Evolutionary conservation across 2,329 filamentous ascomycete species (phyloP).

Genomic region (Colletotrichum plurivorum): DNA sequence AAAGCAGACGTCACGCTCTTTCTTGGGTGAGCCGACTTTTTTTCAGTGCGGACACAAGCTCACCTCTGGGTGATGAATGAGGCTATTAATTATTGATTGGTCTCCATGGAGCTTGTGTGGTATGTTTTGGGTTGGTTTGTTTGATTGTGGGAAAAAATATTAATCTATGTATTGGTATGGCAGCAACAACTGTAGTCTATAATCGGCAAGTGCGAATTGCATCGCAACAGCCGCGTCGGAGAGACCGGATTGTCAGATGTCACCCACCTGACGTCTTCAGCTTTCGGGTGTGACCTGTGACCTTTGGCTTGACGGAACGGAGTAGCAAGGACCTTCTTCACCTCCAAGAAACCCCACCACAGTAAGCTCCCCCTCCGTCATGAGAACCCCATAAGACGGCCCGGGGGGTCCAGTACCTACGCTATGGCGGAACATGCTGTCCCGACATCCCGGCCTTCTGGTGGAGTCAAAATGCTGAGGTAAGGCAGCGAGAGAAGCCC

Average conservation of each 20-base stretch:
- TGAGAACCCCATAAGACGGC: conserved; percentile 2
- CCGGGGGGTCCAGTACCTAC: no score
- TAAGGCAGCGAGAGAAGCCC: neutral
- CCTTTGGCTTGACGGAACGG: conserved; percentile 3
- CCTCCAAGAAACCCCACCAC: neutral
- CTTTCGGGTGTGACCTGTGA: conserved; percentile 21
- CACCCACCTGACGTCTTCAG: conserved; percentile 30
- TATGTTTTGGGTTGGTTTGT: neutral
- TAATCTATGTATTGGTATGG: neutral
- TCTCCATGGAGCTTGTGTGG: neutral
- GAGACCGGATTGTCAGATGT: conserved; percentile 11
- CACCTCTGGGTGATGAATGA: neutral
- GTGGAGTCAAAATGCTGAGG: neutral
- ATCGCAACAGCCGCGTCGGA: neutral
- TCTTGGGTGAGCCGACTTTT: neutral
- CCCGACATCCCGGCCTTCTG: neutral
- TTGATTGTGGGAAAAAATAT: neutral
- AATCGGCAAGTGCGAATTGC: conserved; percentile 5
- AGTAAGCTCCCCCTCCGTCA: neutral
- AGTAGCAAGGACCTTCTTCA: neutral
- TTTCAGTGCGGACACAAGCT: neutral
- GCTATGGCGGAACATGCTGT: neutral
- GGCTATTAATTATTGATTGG: neutral
- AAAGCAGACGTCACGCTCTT: conserved; percentile 37
- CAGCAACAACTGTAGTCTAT: neutral